Percentiles rank a stretch among this genome's conserved stretches.
phyloP scores from a whole-genome alignment of 352 stramenopile genomes.

The Globisporangium splendens region DNA sequence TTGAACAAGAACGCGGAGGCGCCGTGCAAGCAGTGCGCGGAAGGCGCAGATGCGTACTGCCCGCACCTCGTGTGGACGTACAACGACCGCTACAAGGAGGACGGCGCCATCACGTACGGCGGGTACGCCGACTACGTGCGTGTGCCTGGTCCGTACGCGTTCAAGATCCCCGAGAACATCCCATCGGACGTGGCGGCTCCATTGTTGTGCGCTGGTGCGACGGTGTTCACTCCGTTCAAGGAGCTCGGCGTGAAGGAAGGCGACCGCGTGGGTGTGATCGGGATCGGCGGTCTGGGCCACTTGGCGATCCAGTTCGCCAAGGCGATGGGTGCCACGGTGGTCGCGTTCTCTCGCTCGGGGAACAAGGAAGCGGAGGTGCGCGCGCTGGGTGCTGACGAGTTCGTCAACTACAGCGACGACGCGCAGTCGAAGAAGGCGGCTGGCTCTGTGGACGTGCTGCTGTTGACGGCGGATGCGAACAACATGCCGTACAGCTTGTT shows the following conservation, averaged over 20 bases:
- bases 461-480: constrained; percentile 59
- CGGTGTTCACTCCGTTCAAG: constrained; percentile 71
- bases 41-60: constrained; percentile 63
- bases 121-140: constrained; percentile 77
- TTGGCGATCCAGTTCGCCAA: constrained; percentile 78
- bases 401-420: constrained; percentile 41
- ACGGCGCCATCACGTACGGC: constrained; percentile 35
- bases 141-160: constrained; percentile 51
- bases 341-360: constrained; percentile 58
- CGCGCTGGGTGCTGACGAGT: constrained; percentile 57
- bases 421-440: constrained; percentile 20
- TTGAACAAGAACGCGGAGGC: constrained; percentile 42
- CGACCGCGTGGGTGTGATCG: constrained; percentile 63
- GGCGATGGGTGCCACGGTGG: constrained; percentile 50
- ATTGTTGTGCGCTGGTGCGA: constrained; percentile 84
- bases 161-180: constrained; percentile 73
- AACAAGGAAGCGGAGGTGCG: constrained; percentile 54
- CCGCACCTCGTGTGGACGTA: constrained; percentile 40
- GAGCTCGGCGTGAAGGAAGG: constrained; percentile 39
- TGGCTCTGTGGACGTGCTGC: constrained; percentile 52
- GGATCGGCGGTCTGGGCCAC: constrained; percentile 84
- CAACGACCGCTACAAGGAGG: constrained; percentile 28
- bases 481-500: constrained; percentile 51
- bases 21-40: constrained; percentile 56
- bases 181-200: constrained; percentile 47